A percentile compares a stretch with the other conserved stretches of the same genome.
Conservation (phyloP, 257 asterid genomes). For the Fraxinus quadrangulata region DNA sequence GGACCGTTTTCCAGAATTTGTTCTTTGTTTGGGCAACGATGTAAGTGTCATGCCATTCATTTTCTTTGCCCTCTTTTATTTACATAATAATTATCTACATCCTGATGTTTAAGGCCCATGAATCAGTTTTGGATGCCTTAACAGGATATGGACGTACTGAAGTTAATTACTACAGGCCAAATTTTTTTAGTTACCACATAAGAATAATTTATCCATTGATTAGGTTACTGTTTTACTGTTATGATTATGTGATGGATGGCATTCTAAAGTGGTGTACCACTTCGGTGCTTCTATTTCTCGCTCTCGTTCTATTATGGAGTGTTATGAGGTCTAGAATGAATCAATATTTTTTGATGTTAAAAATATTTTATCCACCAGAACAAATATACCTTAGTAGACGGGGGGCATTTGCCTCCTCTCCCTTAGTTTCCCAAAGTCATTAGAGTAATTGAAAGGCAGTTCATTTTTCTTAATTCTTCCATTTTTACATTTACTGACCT, state of each 20-base stretch:
- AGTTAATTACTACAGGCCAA: background rate
- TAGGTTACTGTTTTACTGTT: background rate
- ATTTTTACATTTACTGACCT: background rate
- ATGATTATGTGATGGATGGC: background rate
- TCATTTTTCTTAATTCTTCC: background rate
- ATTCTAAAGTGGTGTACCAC: background rate
- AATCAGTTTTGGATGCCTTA: slow-evolving; percentile 9
- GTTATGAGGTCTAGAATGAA: background rate
- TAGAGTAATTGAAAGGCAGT: background rate
- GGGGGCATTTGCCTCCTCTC: slow-evolving; percentile 5
- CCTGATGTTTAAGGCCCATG: background rate
- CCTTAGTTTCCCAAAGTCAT: background rate
- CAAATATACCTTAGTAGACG: background rate
- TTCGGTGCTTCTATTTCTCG: background rate
- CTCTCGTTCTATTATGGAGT: background rate
- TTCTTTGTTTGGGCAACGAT: slow-evolving; percentile 96
- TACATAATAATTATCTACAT: background rate
- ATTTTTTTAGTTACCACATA: background rate
- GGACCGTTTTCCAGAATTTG: slow-evolving; percentile 93
- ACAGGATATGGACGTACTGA: slow-evolving; percentile 6
- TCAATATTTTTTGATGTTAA: background rate
- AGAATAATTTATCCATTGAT: background rate
- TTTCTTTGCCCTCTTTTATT: slow-evolving; percentile 18
- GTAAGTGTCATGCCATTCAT: slow-evolving; percentile 50
- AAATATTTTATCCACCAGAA: background rate